Conservation (phyloP, 306 rosid genomes). For the Boehmeria nivea region DNA sequence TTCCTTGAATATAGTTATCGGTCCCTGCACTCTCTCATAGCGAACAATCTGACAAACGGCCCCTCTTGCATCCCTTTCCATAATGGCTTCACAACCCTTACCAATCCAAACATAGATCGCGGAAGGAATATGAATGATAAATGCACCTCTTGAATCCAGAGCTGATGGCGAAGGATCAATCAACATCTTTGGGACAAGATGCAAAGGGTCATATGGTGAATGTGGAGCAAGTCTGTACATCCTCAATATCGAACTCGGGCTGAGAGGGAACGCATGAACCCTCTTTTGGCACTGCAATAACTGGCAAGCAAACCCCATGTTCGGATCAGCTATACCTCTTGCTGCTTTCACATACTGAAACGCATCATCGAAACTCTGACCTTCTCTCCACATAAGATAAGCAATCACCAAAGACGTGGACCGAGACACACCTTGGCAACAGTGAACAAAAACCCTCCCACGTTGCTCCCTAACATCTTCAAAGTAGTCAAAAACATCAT, state of each 20-base stretch:
- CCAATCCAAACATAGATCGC: slow-evolving; percentile 96
- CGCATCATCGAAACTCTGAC: slow-evolving; percentile 98
- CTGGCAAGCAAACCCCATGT: slow-evolving; percentile 99
- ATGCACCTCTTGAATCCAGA: slow-evolving; percentile 93
- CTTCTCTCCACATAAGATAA: slow-evolving; percentile 99
- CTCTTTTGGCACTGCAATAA: slow-evolving; percentile 95
- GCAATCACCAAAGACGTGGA: slow-evolving; percentile 98
- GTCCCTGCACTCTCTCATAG: slow-evolving; percentile 85
- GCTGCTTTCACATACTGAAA: slow-evolving; percentile 99
- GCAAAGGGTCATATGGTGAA: slow-evolving; percentile 94
- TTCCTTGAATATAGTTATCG: slow-evolving; percentile 59
- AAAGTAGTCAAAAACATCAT: slow-evolving; percentile 95
- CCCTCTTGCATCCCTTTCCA: slow-evolving; percentile 97
- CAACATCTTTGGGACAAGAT: slow-evolving; percentile 96
- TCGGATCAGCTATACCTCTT: slow-evolving; percentile 97
- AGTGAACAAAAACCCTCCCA: slow-evolving; percentile 96
- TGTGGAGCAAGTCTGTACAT: slow-evolving; percentile 93
- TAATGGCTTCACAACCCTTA: slow-evolving; percentile 66
- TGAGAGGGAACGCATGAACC: slow-evolving; percentile 94
- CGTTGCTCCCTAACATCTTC: slow-evolving; percentile 90
- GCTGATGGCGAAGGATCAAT: slow-evolving; percentile 62
- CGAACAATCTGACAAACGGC: slow-evolving; percentile 95
- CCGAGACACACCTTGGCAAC: slow-evolving; percentile 99
- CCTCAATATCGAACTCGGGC: slow-evolving; percentile 96
- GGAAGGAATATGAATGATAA: slow-evolving; percentile 70